phyloP scores from a whole-genome alignment of 2,329 filamentous ascomycete species.

The Neocucurbitaria cava region DNA sequence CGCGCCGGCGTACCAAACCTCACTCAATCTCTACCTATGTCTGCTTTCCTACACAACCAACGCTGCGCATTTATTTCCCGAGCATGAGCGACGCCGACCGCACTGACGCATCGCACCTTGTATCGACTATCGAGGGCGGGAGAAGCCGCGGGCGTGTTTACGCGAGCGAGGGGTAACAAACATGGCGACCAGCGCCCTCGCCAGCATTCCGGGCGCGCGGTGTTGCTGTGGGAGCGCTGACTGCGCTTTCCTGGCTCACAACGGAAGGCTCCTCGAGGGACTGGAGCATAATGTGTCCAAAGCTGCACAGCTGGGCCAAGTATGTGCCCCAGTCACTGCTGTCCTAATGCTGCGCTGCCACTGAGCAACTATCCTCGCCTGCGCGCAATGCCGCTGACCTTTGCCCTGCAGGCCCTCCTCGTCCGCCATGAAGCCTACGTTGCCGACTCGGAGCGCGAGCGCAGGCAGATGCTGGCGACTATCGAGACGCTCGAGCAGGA shows the following conservation, averaged over 20 bases:
- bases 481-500: conserved; percentile 78
- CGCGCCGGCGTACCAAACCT: conserved; percentile 1
- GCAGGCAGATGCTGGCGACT: conserved; percentile 71
- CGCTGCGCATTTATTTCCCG: conserved; percentile 7
- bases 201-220: conserved; percentile 41
- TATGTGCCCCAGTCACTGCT: conserved; percentile 56
- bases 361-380: conserved; percentile 19
- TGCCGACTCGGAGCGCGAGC: conserved; percentile 87
- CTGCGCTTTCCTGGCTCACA: conserved; percentile 83
- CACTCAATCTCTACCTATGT: neutral
- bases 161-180: conserved; percentile 15
- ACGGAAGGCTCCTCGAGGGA: conserved; percentile 76
- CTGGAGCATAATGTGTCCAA: conserved; percentile 88
- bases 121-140: conserved; percentile 4
- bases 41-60: conserved; percentile 13
- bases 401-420: conserved; percentile 79
- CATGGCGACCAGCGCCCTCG: conserved; percentile 28
- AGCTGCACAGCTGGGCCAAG: conserved; percentile 89
- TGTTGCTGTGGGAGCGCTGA: conserved; percentile 88
- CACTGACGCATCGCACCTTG: conserved; percentile 5
- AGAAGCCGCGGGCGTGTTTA: neutral
- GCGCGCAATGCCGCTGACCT: conserved; percentile 69
- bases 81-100: conserved; percentile 27
- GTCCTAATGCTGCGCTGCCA: conserved; percentile 12
- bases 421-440: conserved; percentile 94